Base-by-base conservation (phyloP, 1,139 yeast genomes). In the Geotrichum macrosporum region DNA sequence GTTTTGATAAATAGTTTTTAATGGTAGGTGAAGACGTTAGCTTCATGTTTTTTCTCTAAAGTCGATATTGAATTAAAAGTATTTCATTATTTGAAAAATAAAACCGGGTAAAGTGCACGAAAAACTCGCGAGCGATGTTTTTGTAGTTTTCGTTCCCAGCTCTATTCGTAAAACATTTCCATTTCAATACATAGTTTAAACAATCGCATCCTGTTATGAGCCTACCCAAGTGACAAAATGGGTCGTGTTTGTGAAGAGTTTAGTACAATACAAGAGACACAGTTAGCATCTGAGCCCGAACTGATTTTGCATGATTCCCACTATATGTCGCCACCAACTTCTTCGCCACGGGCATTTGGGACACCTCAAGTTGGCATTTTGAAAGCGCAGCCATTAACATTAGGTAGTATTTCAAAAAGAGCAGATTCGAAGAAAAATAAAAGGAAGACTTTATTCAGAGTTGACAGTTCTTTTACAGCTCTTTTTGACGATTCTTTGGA, bases 271-370 rank as follows among this genome's bases (percentile, higher is more conserved):
- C 24, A 37, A 20, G 33, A 27, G 13, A 10, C 34, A 3, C 34
- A 36, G 40, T 36, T 19, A 13, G 32, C 21, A 2, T 24, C 15
- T 36, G 32, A 36, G 12, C 12, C 24, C 16, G 32, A 36, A 36
- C 20, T 13, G 16, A 13, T 21, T 2, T 16, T 16, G 24, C 9
- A 9, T 18, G 3, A 26, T 16, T 5, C 22, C 13, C 29, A 10
- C 22, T 43, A 43, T 35, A 21, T 43, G 37, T 35, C 46, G 46
- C 46, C 46, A 12, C 46, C 46, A 15, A 13, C n/a, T 10, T 36
- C 46, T n/a, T 43, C 46, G 12, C 46, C 41, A 36, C 32, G 27
- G 31, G 30, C 8, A 4, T 20, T 16, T 21, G 10, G 30, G 12
- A 13, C 39, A 21, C 16, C 44, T n/a, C n/a, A n/a, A n/a, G n/a